Percentiles rank a stretch among this genome's conserved stretches.
Conservation (phyloP, 192 early-diverging fungal species). For the Rhizophlyctis rosea region DNA sequence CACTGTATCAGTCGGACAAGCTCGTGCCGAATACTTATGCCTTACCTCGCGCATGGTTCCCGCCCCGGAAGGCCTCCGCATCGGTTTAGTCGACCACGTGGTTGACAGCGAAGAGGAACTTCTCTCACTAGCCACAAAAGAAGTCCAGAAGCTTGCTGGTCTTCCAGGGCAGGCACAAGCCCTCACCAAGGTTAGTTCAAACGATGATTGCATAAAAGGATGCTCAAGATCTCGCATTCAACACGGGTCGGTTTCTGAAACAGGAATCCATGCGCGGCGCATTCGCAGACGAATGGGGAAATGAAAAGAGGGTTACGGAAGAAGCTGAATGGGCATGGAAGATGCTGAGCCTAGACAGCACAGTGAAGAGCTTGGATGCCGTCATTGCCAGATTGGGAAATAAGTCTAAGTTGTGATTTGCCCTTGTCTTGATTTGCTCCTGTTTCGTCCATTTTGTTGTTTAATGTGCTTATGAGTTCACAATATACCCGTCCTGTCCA, state of each 20-base stretch:
- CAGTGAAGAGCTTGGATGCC: conserved; percentile 34
- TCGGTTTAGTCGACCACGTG: conserved; percentile 43
- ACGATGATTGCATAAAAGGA: too few relatives aligned
- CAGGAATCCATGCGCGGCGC: conserved; percentile 28
- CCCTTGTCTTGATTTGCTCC: too few relatives aligned
- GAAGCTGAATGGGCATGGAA: conserved; percentile 36
- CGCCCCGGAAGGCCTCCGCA: conserved; percentile 31
- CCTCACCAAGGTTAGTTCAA: too few relatives aligned
- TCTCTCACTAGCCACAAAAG: conserved; percentile 27
- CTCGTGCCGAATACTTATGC: conserved; percentile 31
- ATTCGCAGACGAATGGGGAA: conserved; percentile 27
- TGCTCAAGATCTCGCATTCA: too few relatives aligned
- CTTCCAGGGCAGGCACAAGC: too few relatives aligned
- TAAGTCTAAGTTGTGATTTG: too few relatives aligned
- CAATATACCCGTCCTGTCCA: too few relatives aligned
- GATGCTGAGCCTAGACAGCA: conserved; percentile 25
- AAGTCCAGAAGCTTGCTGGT: conserved; percentile 26
- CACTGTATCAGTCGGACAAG: conserved; percentile 38
- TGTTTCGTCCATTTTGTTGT: too few relatives aligned
- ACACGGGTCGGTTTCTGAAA: conserved; percentile 34
- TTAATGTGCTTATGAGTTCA: too few relatives aligned
- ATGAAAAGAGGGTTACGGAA: conserved; percentile 20
- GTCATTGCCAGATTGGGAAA: conserved; percentile 31
- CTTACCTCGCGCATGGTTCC: conserved; percentile 30
- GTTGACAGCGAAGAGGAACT: conserved; percentile 33